Evolutionary conservation across 2,329 filamentous ascomycete species (phyloP).

Genomic region (Aureobasidium sp.): DNA sequence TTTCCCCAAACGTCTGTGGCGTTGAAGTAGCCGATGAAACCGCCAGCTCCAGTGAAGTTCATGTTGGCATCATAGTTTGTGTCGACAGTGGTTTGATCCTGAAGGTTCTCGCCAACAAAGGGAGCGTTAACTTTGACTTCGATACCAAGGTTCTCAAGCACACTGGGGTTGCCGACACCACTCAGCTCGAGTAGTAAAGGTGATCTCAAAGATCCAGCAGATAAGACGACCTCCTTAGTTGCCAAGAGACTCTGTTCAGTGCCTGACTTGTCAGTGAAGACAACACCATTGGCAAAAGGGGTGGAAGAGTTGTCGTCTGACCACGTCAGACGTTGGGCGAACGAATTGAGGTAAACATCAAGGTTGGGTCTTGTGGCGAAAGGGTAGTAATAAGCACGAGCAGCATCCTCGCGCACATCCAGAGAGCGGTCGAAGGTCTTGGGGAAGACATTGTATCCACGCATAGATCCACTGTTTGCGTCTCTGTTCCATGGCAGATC

Average conservation of each 20-base stretch:
- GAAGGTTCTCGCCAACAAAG: slow-evolving; percentile 27
- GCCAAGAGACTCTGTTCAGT: slow-evolving; percentile 6
- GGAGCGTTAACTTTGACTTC: slow-evolving; percentile 22
- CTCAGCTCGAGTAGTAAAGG: slow-evolving; percentile 28
- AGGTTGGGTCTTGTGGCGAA: slow-evolving; percentile 33
- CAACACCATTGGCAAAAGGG: slow-evolving; percentile 6
- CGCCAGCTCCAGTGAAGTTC: slow-evolving; percentile 25
- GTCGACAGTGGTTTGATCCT: slow-evolving; percentile 19
- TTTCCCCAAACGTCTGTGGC: slow-evolving; percentile 27
- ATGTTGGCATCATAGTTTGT: slow-evolving; percentile 17
- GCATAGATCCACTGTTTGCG: slow-evolving; percentile 34
- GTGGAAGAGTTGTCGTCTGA: slow-evolving; percentile 1
- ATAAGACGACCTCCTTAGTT: slow-evolving; percentile 26
- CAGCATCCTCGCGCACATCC: slow-evolving; percentile 37
- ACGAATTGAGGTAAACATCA: slow-evolving; percentile 35
- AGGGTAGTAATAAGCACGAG: slow-evolving; percentile 40
- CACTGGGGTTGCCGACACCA: slow-evolving; percentile 26
- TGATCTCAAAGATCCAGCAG: slow-evolving; percentile 28
- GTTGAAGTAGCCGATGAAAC: slow-evolving; percentile 26
- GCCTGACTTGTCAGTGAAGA: background rate
- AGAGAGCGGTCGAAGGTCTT: slow-evolving; percentile 31
- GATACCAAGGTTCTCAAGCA: slow-evolving; percentile 23
- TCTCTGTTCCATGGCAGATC: slow-evolving; percentile 33
- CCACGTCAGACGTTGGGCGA: slow-evolving; percentile 34
- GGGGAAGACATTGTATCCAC: slow-evolving; percentile 36